These are phyloP conservation scores for Dactylonectria estremocensis DNA, from an alignment of 2,329 filamentous ascomycete species.

Conservation along the genomic window DNA sequence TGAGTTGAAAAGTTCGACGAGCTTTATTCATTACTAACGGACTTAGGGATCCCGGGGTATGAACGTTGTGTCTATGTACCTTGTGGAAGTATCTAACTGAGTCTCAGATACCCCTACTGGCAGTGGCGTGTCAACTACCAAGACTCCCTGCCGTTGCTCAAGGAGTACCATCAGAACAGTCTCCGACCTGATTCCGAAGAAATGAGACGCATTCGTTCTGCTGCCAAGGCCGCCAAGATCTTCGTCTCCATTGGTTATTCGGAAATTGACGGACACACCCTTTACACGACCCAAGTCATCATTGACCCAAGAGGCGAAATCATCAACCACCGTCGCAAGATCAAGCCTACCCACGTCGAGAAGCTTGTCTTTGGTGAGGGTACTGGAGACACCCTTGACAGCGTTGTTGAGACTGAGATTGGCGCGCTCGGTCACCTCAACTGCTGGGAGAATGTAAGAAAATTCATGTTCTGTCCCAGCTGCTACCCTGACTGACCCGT, in stretches of 20 bases:
- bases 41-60: slow-evolving; percentile 45
- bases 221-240: slow-evolving; percentile 59
- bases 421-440: slow-evolving; percentile 69
- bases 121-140: slow-evolving; percentile 54
- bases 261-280: slow-evolving; percentile 61
- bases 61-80: neutral
- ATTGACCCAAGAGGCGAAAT: slow-evolving; percentile 65
- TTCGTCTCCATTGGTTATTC: slow-evolving; percentile 66
- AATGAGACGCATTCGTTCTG: slow-evolving; percentile 59
- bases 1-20: slow-evolving; percentile 46
- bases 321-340: slow-evolving; percentile 64
- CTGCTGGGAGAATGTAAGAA: slow-evolving; percentile 68
- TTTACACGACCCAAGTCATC: slow-evolving; percentile 67
- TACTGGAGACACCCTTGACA: slow-evolving; percentile 66
- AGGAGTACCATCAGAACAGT: slow-evolving; percentile 58
- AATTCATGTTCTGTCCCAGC: slow-evolving; percentile 42
- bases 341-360: slow-evolving; percentile 66
- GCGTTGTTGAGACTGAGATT: slow-evolving; percentile 64
- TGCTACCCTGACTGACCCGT: neutral
- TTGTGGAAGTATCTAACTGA: neutral
- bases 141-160: slow-evolving; percentile 52
- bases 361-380: slow-evolving; percentile 69
- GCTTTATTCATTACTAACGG: neutral
- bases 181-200: slow-evolving; percentile 56
- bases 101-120: slow-evolving; percentile 62